Conservation (phyloP, 1,139 yeast genomes). For the Taphrina populina region DNA sequence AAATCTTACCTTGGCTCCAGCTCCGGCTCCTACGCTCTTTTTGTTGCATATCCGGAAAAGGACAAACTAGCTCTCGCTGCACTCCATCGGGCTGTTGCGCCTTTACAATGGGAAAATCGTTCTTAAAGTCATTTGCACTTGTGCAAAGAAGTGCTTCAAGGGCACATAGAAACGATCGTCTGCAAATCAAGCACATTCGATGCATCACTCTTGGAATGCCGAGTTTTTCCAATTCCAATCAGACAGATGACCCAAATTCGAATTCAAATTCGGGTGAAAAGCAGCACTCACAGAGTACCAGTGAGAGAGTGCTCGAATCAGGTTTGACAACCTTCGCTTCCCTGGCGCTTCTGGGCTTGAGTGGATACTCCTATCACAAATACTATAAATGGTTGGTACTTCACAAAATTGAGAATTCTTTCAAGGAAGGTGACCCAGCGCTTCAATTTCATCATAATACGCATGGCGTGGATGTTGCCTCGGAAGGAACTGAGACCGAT, state of each 20-base stretch:
- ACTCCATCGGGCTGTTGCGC: no score
- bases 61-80: no score
- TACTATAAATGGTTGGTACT: constrained; percentile 62
- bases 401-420: constrained; percentile 64
- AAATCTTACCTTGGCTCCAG: no score
- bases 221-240: constrained; percentile 6
- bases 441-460: constrained; percentile 49
- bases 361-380: constrained; percentile 69
- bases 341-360: constrained; percentile 64
- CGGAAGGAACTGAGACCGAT: constrained; percentile 16
- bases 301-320: constrained; percentile 55
- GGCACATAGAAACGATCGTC: no score
- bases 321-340: constrained; percentile 76
- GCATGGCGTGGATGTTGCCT: constrained; percentile 2
- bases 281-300: not conserved
- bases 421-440: constrained; percentile 67
- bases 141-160: no score
- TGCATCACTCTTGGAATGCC: constrained; percentile 27
- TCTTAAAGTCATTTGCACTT: no score
- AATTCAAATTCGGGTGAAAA: not conserved
- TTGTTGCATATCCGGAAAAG: no score
- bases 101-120: no score
- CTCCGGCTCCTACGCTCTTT: no score
- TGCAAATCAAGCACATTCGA: constrained; percentile 10
- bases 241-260: constrained; percentile 2